These are phyloP conservation scores for Turritis glabra DNA, from an alignment of 345 rosid genomes.

Conservation along the genomic window DNA sequence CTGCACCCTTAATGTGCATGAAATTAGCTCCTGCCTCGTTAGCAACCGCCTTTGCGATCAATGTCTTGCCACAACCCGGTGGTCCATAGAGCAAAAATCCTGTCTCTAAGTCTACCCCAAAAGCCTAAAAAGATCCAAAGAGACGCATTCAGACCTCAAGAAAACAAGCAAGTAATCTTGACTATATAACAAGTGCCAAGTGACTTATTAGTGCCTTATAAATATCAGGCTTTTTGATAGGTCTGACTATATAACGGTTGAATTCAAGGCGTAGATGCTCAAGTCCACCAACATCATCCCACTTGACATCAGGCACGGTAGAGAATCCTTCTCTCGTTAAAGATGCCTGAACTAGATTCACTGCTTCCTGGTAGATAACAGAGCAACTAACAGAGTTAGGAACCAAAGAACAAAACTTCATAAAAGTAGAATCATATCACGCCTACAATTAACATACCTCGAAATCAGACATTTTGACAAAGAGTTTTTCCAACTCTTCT, in stretches of 20 bases:
- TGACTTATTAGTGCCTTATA: conserved; percentile 53
- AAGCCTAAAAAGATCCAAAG: conserved; percentile 58
- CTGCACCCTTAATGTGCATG: conserved; percentile 95
- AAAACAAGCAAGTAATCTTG: not conserved
- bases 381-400: not conserved
- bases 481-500: conserved; percentile 70
- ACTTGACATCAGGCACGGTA: conserved; percentile 69
- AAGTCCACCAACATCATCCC: conserved; percentile 98
- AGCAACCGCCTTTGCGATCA: conserved; percentile 95
- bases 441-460: conserved; percentile 50
- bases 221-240: conserved; percentile 65
- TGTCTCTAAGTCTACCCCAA: conserved; percentile 68
- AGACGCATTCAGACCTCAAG: conserved; percentile 14
- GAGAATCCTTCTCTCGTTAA: conserved; percentile 87
- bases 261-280: conserved; percentile 60
- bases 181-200: not conserved
- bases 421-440: not conserved
- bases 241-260: conserved; percentile 65
- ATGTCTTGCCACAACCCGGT: conserved; percentile 98
- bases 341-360: conserved; percentile 69
- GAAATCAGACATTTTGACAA: conserved; percentile 77
- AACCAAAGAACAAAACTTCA: conserved; percentile 10
- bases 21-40: conserved; percentile 96
- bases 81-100: conserved; percentile 97
- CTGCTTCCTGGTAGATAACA: conserved; percentile 58